Base-by-base conservation (phyloP, 1,284 basidiomycete species). In the Pseudozyma sp. region DNA sequence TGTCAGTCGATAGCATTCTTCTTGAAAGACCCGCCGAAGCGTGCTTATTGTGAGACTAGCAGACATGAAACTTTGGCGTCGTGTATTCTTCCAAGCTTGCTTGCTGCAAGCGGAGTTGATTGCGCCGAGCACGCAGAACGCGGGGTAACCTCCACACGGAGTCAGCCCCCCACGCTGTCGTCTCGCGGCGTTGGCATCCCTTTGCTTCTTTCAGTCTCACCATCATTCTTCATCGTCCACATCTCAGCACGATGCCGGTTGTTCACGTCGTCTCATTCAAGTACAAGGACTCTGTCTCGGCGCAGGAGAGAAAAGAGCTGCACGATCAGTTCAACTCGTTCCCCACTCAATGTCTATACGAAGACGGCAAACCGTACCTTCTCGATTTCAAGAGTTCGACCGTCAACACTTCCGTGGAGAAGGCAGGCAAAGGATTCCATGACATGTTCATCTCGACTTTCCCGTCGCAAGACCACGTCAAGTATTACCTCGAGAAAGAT, bases 401-500 rank as follows among this genome's bases (percentile, higher is more conserved):
- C 44, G 36, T 51, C 6, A 77, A 79, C 66, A 63, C 42, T 1
- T 76, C 72, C 21, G 52, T 62, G 9, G 78, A 79, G 35, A 51
- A 54, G 16, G 53, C 53, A 5, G 78, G 69, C 10, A 76, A 79
- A 42, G 78, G 66, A 19, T 79, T 73, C 56, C 65, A 77, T 39
- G 64, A 74, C 51, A 70, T 63, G 25, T 79, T 77, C 44, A 57
- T 79, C 31, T 60, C 67, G n/a, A 79, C 76, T 1, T 79, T 79
- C 45, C 61, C 63, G 0, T 66, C 59, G n/a, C 40, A 57, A 10
- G 52, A 62, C 0, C 71, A 75, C 54, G 62, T 70, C 39, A 61
- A 50, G 18, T 70, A 72, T 53, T 79, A 79, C 43, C 55, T 79
- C 39, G 65, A 77, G 13, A 34, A 70, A 25, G 74, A 77, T 36